Evolutionary conservation across 192 early-diverging fungal species (phyloP).

Genomic region (Mortierella claussenii): DNA sequence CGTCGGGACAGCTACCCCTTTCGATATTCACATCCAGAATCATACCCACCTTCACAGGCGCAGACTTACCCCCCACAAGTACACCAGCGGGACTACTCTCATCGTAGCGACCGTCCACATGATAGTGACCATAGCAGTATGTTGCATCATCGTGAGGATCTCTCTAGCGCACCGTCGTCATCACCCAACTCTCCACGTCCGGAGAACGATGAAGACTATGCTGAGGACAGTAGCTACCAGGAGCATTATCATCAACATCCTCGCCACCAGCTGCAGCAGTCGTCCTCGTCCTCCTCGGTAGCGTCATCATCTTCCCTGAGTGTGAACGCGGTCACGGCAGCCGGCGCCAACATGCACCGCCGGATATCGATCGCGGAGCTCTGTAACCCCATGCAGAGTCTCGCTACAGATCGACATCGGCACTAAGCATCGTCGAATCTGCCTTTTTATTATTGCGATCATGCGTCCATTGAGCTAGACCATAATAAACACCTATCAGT

Average conservation of each 20-base stretch:
- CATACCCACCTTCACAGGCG: not conserved
- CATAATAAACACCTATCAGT: no score
- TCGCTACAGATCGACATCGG: constrained; percentile 35
- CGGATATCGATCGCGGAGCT: constrained; percentile 52
- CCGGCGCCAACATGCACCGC: constrained; percentile 32
- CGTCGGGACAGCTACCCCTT: constrained; percentile 10
- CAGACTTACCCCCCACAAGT: not conserved
- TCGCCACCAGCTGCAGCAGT: no score
- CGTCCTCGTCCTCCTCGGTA: constrained; percentile 6
- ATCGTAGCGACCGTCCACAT: constrained; percentile 3
- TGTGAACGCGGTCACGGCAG: no score
- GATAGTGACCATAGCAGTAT: no score
- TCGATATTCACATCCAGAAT: not conserved
- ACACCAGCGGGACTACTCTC: constrained; percentile 1
- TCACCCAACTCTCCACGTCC: constrained; percentile 6
- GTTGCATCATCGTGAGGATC: constrained; percentile 41
- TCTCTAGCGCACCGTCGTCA: constrained; percentile 32
- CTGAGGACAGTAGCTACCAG: no score
- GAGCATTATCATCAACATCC: no score
- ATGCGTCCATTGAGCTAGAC: no score
- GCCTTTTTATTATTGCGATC: no score
- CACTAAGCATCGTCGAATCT: not conserved
- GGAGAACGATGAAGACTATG: constrained; percentile 12
- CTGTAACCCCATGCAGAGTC: constrained; percentile 49
- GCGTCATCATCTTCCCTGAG: not conserved